Base-by-base conservation (phyloP, 306 rosid genomes). In the Herpetospermum pedunculosum region DNA sequence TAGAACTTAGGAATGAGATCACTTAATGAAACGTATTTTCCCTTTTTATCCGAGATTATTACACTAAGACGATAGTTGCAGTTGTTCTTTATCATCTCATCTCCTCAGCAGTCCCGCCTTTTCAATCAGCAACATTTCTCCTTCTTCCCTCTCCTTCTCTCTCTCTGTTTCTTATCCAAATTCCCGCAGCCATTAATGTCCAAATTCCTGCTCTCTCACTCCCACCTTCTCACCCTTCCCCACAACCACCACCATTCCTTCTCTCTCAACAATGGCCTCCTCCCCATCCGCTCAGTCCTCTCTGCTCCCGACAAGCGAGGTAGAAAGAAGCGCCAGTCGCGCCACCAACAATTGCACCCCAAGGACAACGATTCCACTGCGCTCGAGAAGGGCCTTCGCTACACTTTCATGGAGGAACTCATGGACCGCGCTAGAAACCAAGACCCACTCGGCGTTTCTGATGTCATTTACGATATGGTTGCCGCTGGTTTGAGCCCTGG, bases 371-470 rank as follows among this genome's bases (percentile, higher is more conserved):
- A 79, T 30, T 68, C 87, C 3, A 26, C 80, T 15, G 83, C 87
- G 2, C 77, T 84, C 0, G 98, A 93, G 86, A 89, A 74, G 62
- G 77, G 77, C 69, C 97, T 93, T 64, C 97, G 96, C 72, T 89
- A 89, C 86, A 75, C 84, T 29, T 93, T 93, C 89, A 93, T 93
- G 98, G 97, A 91, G 81, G 94, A 93, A 79, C 98, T 93, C 75
- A 93, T 93, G 98, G 75, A 72, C 78, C 92, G 94, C 0, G 96
- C 97, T 16, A 76, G 96, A 60, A 80, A 75, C 78, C 90, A 86
- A 30, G 94, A 93, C 78, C 82, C 96, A 0, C 38, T 75, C 46
- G 92, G 88, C 48, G 98, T 89, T 77, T 74, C 88, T 14, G 87
- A 85, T 10, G 89, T 93, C 78, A 86, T 93, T 46, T 89, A 91